phyloP scores from a whole-genome alignment of 129 eudicot species.

The Pseudognaphalium luteoalbum region DNA sequence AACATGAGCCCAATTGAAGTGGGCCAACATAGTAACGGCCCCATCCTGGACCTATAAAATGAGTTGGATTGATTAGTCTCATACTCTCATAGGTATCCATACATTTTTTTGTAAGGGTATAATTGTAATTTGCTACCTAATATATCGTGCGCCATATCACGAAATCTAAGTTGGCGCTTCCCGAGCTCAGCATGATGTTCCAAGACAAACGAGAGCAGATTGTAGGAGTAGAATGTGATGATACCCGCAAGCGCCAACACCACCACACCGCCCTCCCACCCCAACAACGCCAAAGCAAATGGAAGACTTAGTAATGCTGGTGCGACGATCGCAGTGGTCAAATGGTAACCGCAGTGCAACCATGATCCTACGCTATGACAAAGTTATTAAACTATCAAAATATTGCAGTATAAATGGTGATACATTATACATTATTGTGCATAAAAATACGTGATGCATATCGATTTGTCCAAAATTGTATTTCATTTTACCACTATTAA shows the following conservation, averaged over 20 bases:
- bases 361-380: constrained; percentile 58
- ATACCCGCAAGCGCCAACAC: constrained; percentile 47
- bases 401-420: too few species aligned
- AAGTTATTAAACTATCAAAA: neutral
- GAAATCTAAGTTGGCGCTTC: constrained; percentile 68
- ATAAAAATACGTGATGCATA: too few species aligned
- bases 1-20: constrained; percentile 67
- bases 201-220: constrained; percentile 65
- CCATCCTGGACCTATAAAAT: constrained; percentile 68
- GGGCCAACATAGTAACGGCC: constrained; percentile 79
- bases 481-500: too few species aligned
- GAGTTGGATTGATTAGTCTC: neutral
- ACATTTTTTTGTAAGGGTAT: neutral
- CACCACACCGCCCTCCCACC: constrained; percentile 65
- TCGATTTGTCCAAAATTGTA: too few species aligned
- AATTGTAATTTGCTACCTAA: constrained; percentile 42
- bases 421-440: too few species aligned
- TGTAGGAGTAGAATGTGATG: constrained; percentile 74
- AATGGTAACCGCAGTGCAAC: constrained; percentile 86
- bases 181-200: constrained; percentile 72
- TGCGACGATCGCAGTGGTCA: constrained; percentile 86
- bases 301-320: constrained; percentile 83
- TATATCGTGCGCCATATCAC: constrained; percentile 83
- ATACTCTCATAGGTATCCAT: neutral
- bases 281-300: constrained; percentile 58